These are phyloP conservation scores for Amborella trichopoda DNA, from an alignment of 164 flowering plant species.

Conservation along the genomic window DNA sequence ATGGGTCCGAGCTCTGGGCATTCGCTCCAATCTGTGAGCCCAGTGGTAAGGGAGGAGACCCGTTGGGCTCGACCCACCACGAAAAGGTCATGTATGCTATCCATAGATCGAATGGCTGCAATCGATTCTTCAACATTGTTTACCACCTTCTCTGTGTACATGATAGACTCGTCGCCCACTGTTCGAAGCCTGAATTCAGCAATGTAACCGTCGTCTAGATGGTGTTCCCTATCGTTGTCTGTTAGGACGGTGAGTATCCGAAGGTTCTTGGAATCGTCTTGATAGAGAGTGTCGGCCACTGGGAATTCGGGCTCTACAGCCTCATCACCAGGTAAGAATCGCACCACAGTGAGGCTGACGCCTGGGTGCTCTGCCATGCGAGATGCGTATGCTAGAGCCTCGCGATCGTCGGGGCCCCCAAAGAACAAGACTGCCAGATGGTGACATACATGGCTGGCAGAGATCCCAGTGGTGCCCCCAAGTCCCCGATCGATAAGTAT, in stretches of 20 bases:
- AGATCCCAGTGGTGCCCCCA: constrained; percentile 5
- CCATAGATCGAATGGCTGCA: constrained; percentile 5
- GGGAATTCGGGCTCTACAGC: background rate
- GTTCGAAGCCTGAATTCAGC: constrained; percentile 8
- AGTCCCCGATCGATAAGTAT: constrained; percentile 16
- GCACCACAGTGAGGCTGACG: constrained; percentile 8
- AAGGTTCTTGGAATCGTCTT: background rate
- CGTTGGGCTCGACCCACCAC: constrained; percentile 14
- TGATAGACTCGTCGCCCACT: constrained; percentile 5
- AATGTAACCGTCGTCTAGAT: constrained; percentile 8
- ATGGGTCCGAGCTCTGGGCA: constrained; percentile 17
- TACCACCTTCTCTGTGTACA: constrained; percentile 7
- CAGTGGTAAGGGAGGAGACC: constrained; percentile 10
- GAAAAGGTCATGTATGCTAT: constrained; percentile 7
- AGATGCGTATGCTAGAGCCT: constrained; percentile 12
- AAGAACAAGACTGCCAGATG: constrained; percentile 13
- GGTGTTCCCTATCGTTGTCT: background rate
- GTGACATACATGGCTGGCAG: constrained; percentile 7
- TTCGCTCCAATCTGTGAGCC: constrained; percentile 16
- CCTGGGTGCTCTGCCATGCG: constrained; percentile 14
- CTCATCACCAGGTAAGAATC: constrained; percentile 10
- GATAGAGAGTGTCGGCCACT: background rate
- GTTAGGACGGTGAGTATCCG: too few relatives aligned
- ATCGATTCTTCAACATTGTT: constrained; percentile 6
- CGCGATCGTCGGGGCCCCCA: constrained; percentile 21